Evolutionary conservation across 2,329 filamentous ascomycete genomes (phyloP), one percentile per base, ranked within the genome.

Genomic region (Pseudogymnoascus sp.): DNA sequence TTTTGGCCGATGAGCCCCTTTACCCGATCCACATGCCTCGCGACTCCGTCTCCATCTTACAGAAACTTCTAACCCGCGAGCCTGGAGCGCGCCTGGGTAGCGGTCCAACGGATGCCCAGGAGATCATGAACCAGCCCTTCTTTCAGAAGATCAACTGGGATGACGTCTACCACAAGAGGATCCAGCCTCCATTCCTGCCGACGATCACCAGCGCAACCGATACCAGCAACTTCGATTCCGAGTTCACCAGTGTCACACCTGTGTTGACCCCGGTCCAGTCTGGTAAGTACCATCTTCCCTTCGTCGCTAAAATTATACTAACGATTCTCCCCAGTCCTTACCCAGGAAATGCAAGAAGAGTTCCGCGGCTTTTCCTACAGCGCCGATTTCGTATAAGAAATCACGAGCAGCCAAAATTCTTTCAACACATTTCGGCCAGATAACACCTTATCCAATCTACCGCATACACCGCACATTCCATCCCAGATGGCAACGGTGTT

Each of bases 21-120:
- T 99, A 99, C 74, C 95, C 95, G 10, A 97, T 99, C 68, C 92
- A 97, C 77, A 99, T 99, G 95, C 93, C 95, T 62, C 86, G 95
- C 67, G 96, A 99, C 76, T 96, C 92, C 0, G 95, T 99, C 40
- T 96, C 93, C 4, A 97, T 99, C 68, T 83, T 99, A 40, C 95
- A 99, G 78, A 99, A 99, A 80, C 84, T 99, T 63, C 85, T 99
- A 67, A 99, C 92, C 7, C 88, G 95, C 68, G 95, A 99, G 77
- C 95, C 95, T 0, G 95, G 97, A 71, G 83, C 95, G 73, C 88
- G 95, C 68, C 83, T 99, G 31, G 95, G 95, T 67, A 96, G 91
- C 69, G 95, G 95, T 3, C 93, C 95, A 2, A 97, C 95, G 0
- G 95, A 99, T 77, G 95, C 95, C 2, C 93, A 97, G 77, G 95